Evolutionary conservation across 257 asterid species (phyloP), one percentile per base, ranked within the genome.

Genomic region (Ehretia macrophylla): DNA sequence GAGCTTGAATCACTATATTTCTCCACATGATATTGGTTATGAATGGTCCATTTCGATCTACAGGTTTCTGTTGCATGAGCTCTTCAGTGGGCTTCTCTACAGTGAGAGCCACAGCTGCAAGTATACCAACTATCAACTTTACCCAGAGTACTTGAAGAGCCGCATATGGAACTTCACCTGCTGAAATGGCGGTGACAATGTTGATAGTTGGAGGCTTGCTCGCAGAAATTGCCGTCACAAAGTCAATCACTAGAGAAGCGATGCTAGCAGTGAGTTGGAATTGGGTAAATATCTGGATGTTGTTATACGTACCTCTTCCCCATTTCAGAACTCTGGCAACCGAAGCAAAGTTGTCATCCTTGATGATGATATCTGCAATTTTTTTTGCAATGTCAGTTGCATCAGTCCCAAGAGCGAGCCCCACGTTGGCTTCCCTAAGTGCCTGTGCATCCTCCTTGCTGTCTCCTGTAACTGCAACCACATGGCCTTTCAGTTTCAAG

Each of bases 101-200:
- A 12, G 88, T 83, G 46, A 89, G 54, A 19, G 90, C 97, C 21
- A 86, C 59, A 0, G 92, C 87, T n/a, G 88, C 95, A 23, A 89
- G 32, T 8, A 85, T 76, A 58, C 83, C 94, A 74, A 89, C 81
- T 20, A 89, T 84, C 45, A 89, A 77, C 66, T 86, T 89, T 32
- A 76, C 92, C 95, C 95, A 89, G 22, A 89, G 79, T 16, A 89
- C 56, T 65, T 88, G 98, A 38, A 88, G 79, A 0, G 87, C 63
- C 0, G 90, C 81, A 10, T 71, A 69, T 1, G 94, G 95, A 13
- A 88, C 90, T 8, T 88, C 72, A 1, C 96, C 95, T 0, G 96
- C 68, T 1, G 97, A 90, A 27, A 85, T 83, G 5, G 84, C 86
- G 0, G 96, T 88, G 1, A 90, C 76, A 54, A 85, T 79, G 55